Base-by-base conservation (phyloP, 495 filamentous ascomycete genomes). In the Bacidia gigantensis region DNA sequence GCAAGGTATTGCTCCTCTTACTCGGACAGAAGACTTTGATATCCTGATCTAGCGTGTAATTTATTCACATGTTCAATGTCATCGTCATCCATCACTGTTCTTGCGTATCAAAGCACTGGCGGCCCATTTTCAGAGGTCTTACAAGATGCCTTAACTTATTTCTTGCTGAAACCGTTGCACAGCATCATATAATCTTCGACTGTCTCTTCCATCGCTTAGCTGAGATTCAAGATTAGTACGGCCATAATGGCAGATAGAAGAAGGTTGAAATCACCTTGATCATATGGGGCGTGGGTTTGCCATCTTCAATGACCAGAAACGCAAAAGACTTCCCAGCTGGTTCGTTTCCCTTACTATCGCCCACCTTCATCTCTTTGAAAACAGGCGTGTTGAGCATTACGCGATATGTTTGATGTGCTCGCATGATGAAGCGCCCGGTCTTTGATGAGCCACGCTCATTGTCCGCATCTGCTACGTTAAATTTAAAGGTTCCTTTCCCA, bases 381-480 rank as follows among this genome's bases (percentile, higher is more conserved):
- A 95, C 70, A 0, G 78, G 75, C 2, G 82, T 82, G 65, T 95
- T 95, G 38, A 95, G 72, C 60, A 92, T 79, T n/a, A 95, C 81
- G n/a, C 86, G 78, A 50, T 83, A 74, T 3, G 83, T 85, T 39
- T 85, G 84, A 56, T 94, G 87, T 41, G 90, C 87, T 3, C 89
- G 79, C 82, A 95, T 87, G 53, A 95, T 77, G 58, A 95, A 75
- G 22, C 89, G 81, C 11, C 78, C 78, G 22, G 69, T 63, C 53
- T 69, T 73, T 24, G 70, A 62, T 22, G 68, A 59, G 21, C 58
- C 50, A 0, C 69, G 69, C 25, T 66, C 61, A 10, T 62, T 61
- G 11, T 78, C 74, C 5, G 63, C 58, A 48, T 69, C 64, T n/a
- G 77, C 72, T 10, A 83, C 79, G 59, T 95, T 95, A 61, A 95